Percentiles rank a stretch among this genome's conserved stretches.
Conservation (phyloP, 352 stramenopile species). For the Globisporangium iwayamae region DNA sequence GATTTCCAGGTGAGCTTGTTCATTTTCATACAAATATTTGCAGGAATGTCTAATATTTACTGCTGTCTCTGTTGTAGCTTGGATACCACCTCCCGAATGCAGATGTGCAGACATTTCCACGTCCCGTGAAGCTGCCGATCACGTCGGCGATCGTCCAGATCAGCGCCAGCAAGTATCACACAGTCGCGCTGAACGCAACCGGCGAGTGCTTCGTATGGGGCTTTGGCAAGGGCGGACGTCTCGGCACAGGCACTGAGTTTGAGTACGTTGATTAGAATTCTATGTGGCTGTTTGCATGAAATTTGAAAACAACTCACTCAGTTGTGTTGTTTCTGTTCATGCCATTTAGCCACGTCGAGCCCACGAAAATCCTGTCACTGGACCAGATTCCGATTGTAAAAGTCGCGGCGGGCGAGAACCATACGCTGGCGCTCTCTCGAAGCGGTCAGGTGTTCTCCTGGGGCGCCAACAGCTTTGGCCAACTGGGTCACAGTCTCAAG, state of each 20-base stretch:
- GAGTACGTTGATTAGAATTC: conserved; percentile 39
- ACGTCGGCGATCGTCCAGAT: conserved; percentile 55
- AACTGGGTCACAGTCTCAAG: conserved; percentile 67
- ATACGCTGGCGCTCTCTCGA: conserved; percentile 66
- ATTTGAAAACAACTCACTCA: neutral
- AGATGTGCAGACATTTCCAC: conserved; percentile 63
- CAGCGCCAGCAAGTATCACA: conserved; percentile 81
- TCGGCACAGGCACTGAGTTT: conserved; percentile 74
- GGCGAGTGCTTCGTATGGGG: conserved; percentile 80
- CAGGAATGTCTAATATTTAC: neutral
- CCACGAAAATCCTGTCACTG: conserved; percentile 39
- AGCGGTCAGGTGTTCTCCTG: conserved; percentile 75
- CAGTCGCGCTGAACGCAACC: conserved; percentile 53
- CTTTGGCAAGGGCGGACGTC: conserved; percentile 75
- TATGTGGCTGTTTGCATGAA: neutral
- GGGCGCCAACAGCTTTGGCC: conserved; percentile 81
- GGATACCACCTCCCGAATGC: conserved; percentile 81
- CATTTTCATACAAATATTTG: neutral
- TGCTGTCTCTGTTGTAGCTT: conserved; percentile 29
- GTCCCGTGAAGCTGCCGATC: conserved; percentile 56
- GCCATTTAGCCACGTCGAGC: conserved; percentile 63
- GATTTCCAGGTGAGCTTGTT: conserved; percentile 63
- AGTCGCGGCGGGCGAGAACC: conserved; percentile 76
- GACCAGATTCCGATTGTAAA: conserved; percentile 56
- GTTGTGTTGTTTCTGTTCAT: neutral